phyloP scores from a whole-genome alignment of 108 stramenopile genomes.

The Skeletonema tropicum region DNA sequence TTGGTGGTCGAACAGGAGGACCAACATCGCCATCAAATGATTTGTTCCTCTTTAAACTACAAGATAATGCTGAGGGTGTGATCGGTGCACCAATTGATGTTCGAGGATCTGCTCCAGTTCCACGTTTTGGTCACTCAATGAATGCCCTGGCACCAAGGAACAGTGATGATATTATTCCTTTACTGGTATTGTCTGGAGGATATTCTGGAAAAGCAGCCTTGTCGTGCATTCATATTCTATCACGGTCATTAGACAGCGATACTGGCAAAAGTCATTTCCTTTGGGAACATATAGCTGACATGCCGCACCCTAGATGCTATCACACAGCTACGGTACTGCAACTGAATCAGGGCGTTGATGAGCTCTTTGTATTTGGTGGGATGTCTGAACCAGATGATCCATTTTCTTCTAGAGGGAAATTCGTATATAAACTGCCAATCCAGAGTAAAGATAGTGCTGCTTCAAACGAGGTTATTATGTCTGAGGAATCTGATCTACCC shows the following conservation, averaged over 20 bases:
- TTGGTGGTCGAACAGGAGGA: conserved; percentile 46
- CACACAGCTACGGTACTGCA: conserved; percentile 18
- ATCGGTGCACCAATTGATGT: conserved; percentile 46
- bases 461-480: background rate
- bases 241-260: conserved; percentile 17
- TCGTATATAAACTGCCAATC: background rate
- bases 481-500: background rate
- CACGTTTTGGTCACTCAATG: conserved; percentile 80
- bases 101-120: conserved; percentile 51
- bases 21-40: conserved; percentile 42
- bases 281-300: conserved; percentile 45
- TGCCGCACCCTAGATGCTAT: conserved; percentile 44
- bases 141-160: conserved; percentile 43
- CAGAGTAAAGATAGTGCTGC: background rate
- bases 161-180: conserved; percentile 25
- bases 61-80: conserved; percentile 8
- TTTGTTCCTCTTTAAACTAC: conserved; percentile 51
- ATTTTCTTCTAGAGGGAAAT: conserved; percentile 12
- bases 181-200: conserved; percentile 46
- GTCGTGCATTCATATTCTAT: conserved; percentile 43
- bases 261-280: conserved; percentile 22
- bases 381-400: conserved; percentile 45
- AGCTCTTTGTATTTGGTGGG: conserved; percentile 56
- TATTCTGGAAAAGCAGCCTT: conserved; percentile 23
- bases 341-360: conserved; percentile 2